Evolutionary conservation across 371 early-diverging fungal species (phyloP), one percentile per base, ranked within the genome.

Genomic region (Syncephalastrum contaminatum): DNA sequence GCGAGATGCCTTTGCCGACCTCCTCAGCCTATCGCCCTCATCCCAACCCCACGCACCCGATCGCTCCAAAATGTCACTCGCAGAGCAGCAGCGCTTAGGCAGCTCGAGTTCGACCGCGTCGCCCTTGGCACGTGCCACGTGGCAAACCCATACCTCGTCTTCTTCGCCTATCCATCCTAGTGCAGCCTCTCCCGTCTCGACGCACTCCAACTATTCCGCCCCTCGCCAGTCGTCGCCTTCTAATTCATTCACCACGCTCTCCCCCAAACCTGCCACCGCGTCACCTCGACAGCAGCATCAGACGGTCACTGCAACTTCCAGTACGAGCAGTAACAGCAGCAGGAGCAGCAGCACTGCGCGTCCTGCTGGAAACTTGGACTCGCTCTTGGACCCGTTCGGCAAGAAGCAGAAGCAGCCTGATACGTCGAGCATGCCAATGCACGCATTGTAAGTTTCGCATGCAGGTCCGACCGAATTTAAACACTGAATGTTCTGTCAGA

Each of bases 401-500:
- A 58, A 45, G 14, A 18, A 44, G 27, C 51, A 60, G 15, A 66
- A 61, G 22, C 16, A 44, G 7, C 22, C 56, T 2, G 43, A 52
- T 30, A 55, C 62, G 42, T 40, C 57, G 24, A 64, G 54, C 30
- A 52, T 59, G 12, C 69, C 74, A 43, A 27, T 84, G 44, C 74
- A 84, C 47, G 64, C 75, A 45, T 51, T 84, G 84, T 81, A 80
- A 65, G 73, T 51, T 43, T 49, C 10, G 52, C 12, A 54, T n/a
- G 22, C 13, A 43, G 16, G 14, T 20, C 21, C 24, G 8, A 51
- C 18, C 36, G 39, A 52, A 24, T 2, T 30, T 21, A 48, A 14
- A 19, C 44, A 8, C 46, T 27, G 36, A 41, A 39, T 39, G 15
- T 53, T 49, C 25, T 20, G 24, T 53, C 19, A 50, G 48, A 62